These are phyloP conservation scores for Candida frijolesensis DNA, from an alignment of 1,139 yeast genomes.

Conservation along the genomic window DNA sequence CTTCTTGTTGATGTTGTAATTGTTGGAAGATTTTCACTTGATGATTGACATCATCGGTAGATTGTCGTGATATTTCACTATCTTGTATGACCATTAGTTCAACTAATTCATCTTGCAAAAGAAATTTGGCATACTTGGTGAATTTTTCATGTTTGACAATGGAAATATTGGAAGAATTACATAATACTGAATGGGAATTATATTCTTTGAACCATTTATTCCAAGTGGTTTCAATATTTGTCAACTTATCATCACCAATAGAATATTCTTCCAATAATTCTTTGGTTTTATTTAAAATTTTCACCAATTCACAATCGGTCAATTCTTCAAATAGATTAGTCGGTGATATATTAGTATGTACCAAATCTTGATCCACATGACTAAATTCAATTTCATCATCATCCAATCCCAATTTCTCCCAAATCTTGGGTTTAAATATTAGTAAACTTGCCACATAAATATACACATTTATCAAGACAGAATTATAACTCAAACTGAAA, in stretches of 20 bases:
- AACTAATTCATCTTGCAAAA: slow-evolving; percentile 13
- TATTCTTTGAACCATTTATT: slow-evolving; percentile 39
- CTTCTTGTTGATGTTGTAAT: slow-evolving; percentile 19
- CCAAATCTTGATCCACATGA: slow-evolving; percentile 41
- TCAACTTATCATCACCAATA: slow-evolving; percentile 20
- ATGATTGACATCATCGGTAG: slow-evolving; percentile 21
- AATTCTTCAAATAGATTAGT: slow-evolving; percentile 29
- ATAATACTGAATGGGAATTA: slow-evolving; percentile 28
- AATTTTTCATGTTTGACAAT: slow-evolving; percentile 2
- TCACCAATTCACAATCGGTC: slow-evolving; percentile 34
- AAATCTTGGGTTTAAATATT: slow-evolving; percentile 41
- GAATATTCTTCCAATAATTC: slow-evolving; percentile 32
- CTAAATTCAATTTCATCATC: slow-evolving; percentile 18
- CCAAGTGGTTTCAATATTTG: slow-evolving; percentile 27
- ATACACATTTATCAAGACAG: slow-evolving; percentile 49
- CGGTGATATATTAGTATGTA: slow-evolving; percentile 47
- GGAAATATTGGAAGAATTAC: slow-evolving; percentile 23
- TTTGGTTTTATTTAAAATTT: slow-evolving; percentile 39
- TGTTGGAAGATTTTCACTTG: neutral
- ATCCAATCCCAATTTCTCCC: slow-evolving; percentile 24
- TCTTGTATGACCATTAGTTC: slow-evolving; percentile 31
- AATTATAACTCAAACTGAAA: slow-evolving; percentile 51
- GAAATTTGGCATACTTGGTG: slow-evolving; percentile 3
- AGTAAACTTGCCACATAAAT: slow-evolving; percentile 58
- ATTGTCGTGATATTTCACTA: slow-evolving; percentile 31